Conservation (phyloP, 116 monocot species). For the Phalaenopsis hybrid region DNA sequence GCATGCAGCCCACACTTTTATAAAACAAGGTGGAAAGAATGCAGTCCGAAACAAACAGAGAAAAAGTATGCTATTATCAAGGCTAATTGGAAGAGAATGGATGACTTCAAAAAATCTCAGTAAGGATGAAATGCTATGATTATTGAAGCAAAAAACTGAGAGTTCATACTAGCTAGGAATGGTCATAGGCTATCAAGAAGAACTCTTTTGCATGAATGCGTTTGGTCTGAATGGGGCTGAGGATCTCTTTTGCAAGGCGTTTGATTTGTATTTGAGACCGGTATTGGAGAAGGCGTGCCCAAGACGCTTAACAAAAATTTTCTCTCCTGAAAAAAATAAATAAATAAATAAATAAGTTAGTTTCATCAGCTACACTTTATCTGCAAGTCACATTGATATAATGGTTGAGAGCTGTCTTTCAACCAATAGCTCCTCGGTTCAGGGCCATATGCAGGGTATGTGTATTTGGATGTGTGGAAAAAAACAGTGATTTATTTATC, state of each 20-base stretch:
- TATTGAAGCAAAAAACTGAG: neutral
- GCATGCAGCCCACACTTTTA: neutral
- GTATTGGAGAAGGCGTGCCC: slow-evolving; percentile 39
- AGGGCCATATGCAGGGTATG: no score
- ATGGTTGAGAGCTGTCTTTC: no score
- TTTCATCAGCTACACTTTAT: no score
- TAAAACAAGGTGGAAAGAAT: neutral
- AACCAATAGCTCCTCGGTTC: no score
- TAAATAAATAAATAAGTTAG: no score
- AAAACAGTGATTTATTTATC: no score
- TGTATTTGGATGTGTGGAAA: no score
- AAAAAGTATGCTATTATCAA: neutral
- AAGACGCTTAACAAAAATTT: slow-evolving; percentile 55
- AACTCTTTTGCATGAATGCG: slow-evolving; percentile 75
- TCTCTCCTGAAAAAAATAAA: slow-evolving; percentile 55
- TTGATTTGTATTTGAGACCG: slow-evolving; percentile 23
- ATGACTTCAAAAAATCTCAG: no score
- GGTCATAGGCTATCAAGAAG: slow-evolving; percentile 60
- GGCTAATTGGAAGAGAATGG: no score
- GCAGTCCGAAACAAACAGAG: neutral
- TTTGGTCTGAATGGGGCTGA: slow-evolving; percentile 22
- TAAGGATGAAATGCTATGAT: neutral
- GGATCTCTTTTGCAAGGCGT: slow-evolving; percentile 59
- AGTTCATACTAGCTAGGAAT: neutral
- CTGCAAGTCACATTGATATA: no score